Percentiles rank a stretch among this genome's conserved stretches.
These are phyloP conservation scores for Pugionium dolabratum DNA, from an alignment of 345 rosid genomes.

Conservation along the genomic window DNA sequence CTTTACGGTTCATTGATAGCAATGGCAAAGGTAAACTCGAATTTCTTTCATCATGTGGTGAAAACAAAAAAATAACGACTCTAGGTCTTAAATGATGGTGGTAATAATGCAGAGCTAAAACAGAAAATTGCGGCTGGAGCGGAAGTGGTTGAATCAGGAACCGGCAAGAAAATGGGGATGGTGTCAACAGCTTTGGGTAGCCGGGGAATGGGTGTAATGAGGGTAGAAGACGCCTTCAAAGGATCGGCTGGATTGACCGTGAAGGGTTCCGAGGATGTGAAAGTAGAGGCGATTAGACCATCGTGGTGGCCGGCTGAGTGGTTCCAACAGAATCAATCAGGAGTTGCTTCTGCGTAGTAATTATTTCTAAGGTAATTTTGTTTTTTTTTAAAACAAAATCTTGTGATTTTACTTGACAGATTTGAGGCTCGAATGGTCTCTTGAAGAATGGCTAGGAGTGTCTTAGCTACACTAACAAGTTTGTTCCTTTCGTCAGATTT, in stretches of 20 bases:
- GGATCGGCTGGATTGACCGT: constrained; percentile 44
- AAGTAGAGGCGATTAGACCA: constrained; percentile 66
- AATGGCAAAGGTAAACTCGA: constrained; percentile 55
- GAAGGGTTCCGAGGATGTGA: constrained; percentile 56
- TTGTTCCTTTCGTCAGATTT: too few species aligned
- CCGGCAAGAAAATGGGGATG: constrained; percentile 71
- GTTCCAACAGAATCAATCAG: constrained; percentile 53
- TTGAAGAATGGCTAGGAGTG: too few species aligned
- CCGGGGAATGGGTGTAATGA: constrained; percentile 72
- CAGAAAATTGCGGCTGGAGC: constrained; percentile 65
- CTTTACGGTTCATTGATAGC: constrained; percentile 58
- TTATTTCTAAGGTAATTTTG: background rate
- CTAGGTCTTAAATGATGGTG: background rate
- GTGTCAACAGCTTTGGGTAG: constrained; percentile 70
- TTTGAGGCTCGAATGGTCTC: background rate
- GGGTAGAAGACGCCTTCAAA: constrained; percentile 69
- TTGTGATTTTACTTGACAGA: constrained; percentile 1
- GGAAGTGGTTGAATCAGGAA: constrained; percentile 55
- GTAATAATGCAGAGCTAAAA: constrained; percentile 48
- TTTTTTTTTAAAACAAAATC: background rate
- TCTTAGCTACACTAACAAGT: too few species aligned
- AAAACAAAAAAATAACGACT: background rate
- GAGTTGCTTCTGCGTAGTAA: constrained; percentile 44
- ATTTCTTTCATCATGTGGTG: background rate
- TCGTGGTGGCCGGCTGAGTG: constrained; percentile 88